Percentiles rank a stretch among this genome's conserved stretches.
Conservation (phyloP, 495 filamentous ascomycete genomes). For the Daldinia caldariorum region DNA sequence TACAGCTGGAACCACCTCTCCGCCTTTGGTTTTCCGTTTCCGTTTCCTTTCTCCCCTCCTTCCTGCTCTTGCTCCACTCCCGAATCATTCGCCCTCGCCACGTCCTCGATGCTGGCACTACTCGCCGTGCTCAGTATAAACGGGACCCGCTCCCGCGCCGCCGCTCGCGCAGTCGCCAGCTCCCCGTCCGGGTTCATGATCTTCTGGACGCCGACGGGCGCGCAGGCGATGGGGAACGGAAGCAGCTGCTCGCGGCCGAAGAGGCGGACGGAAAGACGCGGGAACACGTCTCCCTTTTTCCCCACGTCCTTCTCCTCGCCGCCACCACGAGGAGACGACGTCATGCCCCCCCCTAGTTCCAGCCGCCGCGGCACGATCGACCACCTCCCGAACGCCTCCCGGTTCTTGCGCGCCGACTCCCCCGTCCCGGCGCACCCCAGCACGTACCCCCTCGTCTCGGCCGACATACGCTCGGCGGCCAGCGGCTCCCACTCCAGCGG, state of each 20-base stretch:
- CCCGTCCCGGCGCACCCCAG: background rate
- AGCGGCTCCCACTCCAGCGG: background rate
- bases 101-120: background rate
- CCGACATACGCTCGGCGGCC: background rate
- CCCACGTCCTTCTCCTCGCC: too few species aligned
- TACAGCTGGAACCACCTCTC: constrained; percentile 1
- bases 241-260: background rate
- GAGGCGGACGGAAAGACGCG: background rate
- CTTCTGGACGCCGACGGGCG: constrained; percentile 56
- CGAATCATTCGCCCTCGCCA: background rate
- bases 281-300: background rate
- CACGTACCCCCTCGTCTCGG: background rate
- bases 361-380: background rate
- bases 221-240: constrained; percentile 44
- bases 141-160: constrained; percentile 21
- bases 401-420: background rate
- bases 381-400: background rate
- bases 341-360: background rate
- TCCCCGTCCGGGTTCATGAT: constrained; percentile 62
- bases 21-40: too few species aligned
- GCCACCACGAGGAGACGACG: background rate
- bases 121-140: constrained; percentile 4
- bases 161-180: constrained; percentile 40
- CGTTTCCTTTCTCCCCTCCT: background rate
- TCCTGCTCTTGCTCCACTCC: background rate